phyloP scores from a whole-genome alignment of 2,329 filamentous ascomycete species.

The Microsporum ferrugineum region DNA sequence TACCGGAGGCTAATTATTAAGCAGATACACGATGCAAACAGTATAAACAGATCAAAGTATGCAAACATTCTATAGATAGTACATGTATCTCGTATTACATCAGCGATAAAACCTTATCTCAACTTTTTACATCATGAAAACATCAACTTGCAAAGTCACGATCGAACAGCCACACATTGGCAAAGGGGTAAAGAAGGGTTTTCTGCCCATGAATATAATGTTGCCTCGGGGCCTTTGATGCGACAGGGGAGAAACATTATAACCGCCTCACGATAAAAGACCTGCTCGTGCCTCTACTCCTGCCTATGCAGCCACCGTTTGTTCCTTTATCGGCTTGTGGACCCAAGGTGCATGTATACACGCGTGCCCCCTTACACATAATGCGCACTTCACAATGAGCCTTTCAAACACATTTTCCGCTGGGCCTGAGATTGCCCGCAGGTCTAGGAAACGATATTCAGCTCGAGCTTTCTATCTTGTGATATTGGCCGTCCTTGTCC shows the following conservation, averaged over 20 bases:
- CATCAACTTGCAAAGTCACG: not conserved
- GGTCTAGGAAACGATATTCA: constrained; percentile 28
- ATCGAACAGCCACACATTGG: not conserved
- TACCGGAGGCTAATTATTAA: not conserved
- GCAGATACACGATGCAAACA: not conserved
- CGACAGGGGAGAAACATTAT: not conserved
- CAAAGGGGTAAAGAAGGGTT: no score
- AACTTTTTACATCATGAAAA: not conserved
- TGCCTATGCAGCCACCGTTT: not conserved
- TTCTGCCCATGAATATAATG: no score
- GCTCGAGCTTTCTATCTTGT: constrained; percentile 38
- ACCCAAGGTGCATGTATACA: not conserved
- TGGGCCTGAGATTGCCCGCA: constrained; percentile 6
- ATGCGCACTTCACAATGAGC: constrained; percentile 11
- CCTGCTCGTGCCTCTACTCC: not conserved
- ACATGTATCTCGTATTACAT: not conserved
- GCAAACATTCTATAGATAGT: not conserved
- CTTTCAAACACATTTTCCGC: constrained; percentile 3
- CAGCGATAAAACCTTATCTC: not conserved
- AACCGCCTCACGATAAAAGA: not conserved
- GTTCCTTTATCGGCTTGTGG: not conserved
- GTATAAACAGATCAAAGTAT: not conserved
- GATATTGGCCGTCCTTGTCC: constrained; percentile 27
- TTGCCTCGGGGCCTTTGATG: not conserved
- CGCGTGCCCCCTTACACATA: not conserved